Evolutionary conservation across 208 protist genomes (phyloP), one percentile per base, ranked within the genome.

Genomic region (Acanthamoeba castellanii): DNA sequence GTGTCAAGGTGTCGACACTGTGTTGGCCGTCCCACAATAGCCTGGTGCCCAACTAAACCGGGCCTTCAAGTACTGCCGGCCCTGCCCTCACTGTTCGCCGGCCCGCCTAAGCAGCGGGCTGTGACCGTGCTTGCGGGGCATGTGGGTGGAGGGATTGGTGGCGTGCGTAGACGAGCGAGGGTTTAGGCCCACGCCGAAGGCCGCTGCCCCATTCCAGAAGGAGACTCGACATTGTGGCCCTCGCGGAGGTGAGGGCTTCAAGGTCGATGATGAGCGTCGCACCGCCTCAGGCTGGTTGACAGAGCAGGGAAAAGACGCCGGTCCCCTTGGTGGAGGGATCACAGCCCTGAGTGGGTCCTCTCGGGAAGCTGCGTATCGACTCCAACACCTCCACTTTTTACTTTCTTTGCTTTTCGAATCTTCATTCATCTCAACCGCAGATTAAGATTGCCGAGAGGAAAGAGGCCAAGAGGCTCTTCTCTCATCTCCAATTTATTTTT

Each of bases 301-400:
- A 70, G 64, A 70, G 64, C 64, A 70, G 64, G 64, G 64, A 70
- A 70, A 70, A 70, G 64, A 70, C 64, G 64, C 64, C 64, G 64
- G 64, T 70, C 64, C 64, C 64, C 27, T 70, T 70, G 64, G 64
- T 70, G 64, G 64, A 70, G 64, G 64, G 64, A 70, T 70, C n/a
- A 70, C 64, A 70, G 64, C 64, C 64, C 64, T 70, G 64, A 70
- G 64, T 70, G 64, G 64, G 64, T 70, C 64, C 64, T 70, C 64
- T 70, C 64, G n/a, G 64, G 64, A 70, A 70, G 64, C 64, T 70
- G 64, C 64, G 64, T 70, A 70, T 70, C 64, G 64, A 70, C 64
- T 70, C 64, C 64, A 70, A 70, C 64, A 70, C 64, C 64, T 70
- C 64, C 64, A 70, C 64, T 70, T 70, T 70, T 70, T 70, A 5